Percentiles rank a stretch among this genome's conserved stretches.
Conservation (phyloP, 305 asterid genomes). For the Fraxinus sp. region DNA sequence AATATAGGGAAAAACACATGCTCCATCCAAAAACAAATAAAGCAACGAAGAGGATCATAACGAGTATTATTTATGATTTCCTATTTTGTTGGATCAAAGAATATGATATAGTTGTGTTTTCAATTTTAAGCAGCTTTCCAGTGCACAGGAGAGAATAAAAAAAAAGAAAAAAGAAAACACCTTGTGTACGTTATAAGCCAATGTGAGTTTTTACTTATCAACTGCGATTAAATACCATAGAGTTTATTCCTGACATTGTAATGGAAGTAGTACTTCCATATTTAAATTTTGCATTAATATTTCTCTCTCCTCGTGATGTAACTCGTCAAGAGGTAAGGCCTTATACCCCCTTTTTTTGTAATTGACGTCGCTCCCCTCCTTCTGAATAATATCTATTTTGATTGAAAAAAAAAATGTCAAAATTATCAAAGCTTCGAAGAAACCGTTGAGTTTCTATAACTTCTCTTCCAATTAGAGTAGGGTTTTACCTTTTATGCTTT, state of each 20-base stretch:
- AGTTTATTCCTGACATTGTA: background rate
- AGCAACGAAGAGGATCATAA: background rate
- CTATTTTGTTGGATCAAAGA: constrained; percentile 18
- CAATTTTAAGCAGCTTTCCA: background rate
- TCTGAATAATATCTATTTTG: background rate
- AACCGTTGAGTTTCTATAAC: background rate
- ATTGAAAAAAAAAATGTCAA: background rate
- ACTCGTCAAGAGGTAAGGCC: background rate
- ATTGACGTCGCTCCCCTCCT: background rate
- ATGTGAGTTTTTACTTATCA: background rate
- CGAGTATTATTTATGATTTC: constrained; percentile 1
- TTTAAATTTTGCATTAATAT: background rate
- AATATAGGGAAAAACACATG: background rate
- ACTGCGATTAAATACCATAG: background rate
- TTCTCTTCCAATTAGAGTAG: constrained; percentile 13
- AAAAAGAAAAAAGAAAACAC: background rate
- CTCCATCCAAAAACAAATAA: background rate
- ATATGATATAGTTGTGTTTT: background rate
- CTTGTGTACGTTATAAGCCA: background rate
- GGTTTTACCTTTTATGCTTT: background rate
- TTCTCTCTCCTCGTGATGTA: background rate
- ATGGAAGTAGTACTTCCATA: background rate
- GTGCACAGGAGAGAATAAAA: background rate
- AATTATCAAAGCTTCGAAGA: constrained; percentile 1
- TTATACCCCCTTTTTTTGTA: background rate